Evolutionary conservation across 176 grass and related monocot genomes (phyloP), one percentile per base, ranked within the genome.

Genomic region (Oryza glumipatula): DNA sequence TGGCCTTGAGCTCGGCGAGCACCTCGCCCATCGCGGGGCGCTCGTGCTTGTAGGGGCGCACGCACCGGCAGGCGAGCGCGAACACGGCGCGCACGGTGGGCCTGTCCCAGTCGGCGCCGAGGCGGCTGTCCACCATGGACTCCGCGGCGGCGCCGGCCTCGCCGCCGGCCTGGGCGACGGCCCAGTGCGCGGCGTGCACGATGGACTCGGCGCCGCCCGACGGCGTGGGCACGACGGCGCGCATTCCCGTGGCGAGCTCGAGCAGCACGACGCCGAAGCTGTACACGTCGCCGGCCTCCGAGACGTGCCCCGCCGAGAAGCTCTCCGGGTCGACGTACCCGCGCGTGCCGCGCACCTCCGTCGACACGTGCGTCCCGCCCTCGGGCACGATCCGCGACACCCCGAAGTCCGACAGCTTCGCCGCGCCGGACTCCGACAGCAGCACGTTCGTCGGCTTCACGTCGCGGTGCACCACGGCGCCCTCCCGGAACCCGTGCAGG

Each of bases 191-290:
- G 4, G 76, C 77, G 67, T 92, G 90, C 35, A 92, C 88, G 66
- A 95, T 87, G 8, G 90, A 95, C 72, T 92, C 82, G 2, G 83
- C 90, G 0, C 93, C 90, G 0, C 93, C 93, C 7, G 90, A 90
- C 0, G 85, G 88, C 39, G 93, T 95, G 0, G 90, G 79, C 64
- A 92, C 86, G 7, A 95, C 90, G 68, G 93, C 90, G n/a, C 82
- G 90, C 88, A 74, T 80, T n/a, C 93, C 96, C 21, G 96, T 99
- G 26, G 96, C 81, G 30, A 99, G 93, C 77, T 99, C 96, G 6
- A 99, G 94, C 2, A 99, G 85, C 38, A 99, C 96, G 2, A 99
- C 93, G 61, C 96, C 93, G 60, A 87, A 99, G 88, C 91, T 96
- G 78, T 99, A 96, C 33, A 99, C 96, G 79, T 99, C 96, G 66